Evolutionary conservation across 495 filamentous ascomycete genomes (phyloP).

Genomic region (Penicillium robsamsonii): DNA sequence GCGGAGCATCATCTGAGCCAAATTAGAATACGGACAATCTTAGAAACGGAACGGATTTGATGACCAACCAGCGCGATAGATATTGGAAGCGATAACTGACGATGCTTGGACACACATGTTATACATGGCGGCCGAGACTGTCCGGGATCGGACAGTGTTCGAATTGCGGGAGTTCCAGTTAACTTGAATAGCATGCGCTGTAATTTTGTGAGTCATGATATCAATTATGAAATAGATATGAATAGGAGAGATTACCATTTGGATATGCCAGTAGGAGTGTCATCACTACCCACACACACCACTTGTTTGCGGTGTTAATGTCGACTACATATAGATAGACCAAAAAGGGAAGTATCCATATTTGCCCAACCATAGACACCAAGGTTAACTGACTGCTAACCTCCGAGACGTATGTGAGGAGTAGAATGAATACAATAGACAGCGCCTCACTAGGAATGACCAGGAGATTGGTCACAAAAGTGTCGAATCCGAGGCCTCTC

Average conservation of each 20-base stretch:
- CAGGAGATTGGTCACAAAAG: slow-evolving; percentile 64
- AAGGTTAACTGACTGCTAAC: slow-evolving; percentile 49
- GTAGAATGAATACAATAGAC: slow-evolving; percentile 41
- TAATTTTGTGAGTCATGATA: not conserved
- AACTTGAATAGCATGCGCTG: slow-evolving; percentile 39
- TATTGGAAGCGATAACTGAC: slow-evolving; percentile 54
- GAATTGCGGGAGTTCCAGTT: slow-evolving; percentile 50
- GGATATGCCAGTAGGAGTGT: slow-evolving; percentile 58
- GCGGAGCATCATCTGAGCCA: slow-evolving; percentile 56
- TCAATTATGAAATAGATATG: slow-evolving; percentile 36
- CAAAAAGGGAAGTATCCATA: slow-evolving; percentile 58
- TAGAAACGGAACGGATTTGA: slow-evolving; percentile 25
- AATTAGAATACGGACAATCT: slow-evolving; percentile 10
- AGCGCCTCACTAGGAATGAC: slow-evolving; percentile 54
- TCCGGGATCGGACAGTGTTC: slow-evolving; percentile 54
- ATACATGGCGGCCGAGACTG: slow-evolving; percentile 57
- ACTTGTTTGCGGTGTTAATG: slow-evolving; percentile 44
- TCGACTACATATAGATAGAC: slow-evolving; percentile 52
- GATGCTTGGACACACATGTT: slow-evolving; percentile 51
- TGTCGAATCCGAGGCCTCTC: slow-evolving; percentile 57
- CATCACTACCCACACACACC: slow-evolving; percentile 56
- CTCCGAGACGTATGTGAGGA: slow-evolving; percentile 51
- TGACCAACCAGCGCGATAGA: slow-evolving; percentile 52
- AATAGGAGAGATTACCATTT: slow-evolving; percentile 42
- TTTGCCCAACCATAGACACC: slow-evolving; percentile 43